Base-by-base conservation (phyloP, 108 stramenopile species). In the Skeletonema menzelii region DNA sequence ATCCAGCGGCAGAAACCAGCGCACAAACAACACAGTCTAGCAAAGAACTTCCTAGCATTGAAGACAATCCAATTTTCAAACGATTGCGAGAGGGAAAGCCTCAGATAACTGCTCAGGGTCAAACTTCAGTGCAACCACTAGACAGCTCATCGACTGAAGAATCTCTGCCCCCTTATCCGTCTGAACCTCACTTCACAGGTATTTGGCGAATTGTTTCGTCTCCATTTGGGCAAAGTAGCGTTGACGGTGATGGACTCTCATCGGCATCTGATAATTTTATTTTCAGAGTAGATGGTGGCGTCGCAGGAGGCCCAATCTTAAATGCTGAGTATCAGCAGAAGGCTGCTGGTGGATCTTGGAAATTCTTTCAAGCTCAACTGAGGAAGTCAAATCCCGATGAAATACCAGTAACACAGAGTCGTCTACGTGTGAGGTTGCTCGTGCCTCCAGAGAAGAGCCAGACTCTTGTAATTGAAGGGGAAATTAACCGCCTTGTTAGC, bases 271-370 rank as follows among this genome's bases (percentile, higher is more conserved):
- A 91, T 34, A 94, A 91, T 69, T 75, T 81, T 13, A 72, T 78
- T 13, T 72, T 94, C 15, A 88, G 93, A 38, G 86, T 94, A 8
- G 93, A 94, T 64, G 93, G 91, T 44, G 83, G 80, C 37, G 86
- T 82, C 28, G 82, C 87, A 38, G 93, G 91, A 12, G 93, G 93
- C 0, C 93, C 91, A 4, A 80, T 90, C 8, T 65, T 94, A 5
- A 88, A 94, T 63, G 67, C 59, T n/a, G 70, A 90, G 66, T 85
- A 78, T 38, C 77, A 59, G 40, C 91, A 94, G 17, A 90, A 88
- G 56, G 86, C 91, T 20, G 83, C 91, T 3, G 93, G 93, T 20
- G 93, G 93, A 8, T 86, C 80, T 17, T 94, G 93, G 93, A 86
- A 84, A 56, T 78, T 89, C 59, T 72, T 94, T 27, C 55, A 72